Conservation (phyloP, 768 basidiomycete species). For the Tricholoma bakamatsutake region DNA sequence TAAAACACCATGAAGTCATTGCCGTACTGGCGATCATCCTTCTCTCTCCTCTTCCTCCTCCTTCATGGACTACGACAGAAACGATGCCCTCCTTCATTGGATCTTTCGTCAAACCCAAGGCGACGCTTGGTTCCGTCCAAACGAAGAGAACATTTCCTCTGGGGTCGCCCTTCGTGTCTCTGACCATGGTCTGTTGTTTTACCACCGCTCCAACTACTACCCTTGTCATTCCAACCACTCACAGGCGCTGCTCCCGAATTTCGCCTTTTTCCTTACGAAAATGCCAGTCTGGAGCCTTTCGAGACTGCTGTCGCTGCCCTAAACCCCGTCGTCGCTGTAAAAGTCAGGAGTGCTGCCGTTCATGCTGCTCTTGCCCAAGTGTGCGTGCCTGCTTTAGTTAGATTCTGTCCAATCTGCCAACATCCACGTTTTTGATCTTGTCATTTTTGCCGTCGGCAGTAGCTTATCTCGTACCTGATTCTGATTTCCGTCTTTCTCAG, state of each 20-base stretch:
- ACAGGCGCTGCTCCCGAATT: constrained; percentile 40
- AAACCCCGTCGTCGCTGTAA: constrained; percentile 80
- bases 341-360: constrained; percentile 71
- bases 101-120: constrained; percentile 76
- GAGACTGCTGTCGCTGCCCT: constrained; percentile 64
- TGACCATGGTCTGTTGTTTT: constrained; percentile 30
- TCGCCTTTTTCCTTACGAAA: constrained; percentile 83
- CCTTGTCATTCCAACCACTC: neutral
- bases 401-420: neutral
- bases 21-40: too few relatives aligned
- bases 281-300: constrained; percentile 63
- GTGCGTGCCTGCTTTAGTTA: constrained; percentile 40
- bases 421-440: neutral
- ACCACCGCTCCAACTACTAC: neutral
- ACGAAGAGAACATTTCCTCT: constrained; percentile 66
- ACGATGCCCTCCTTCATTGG: constrained; percentile 75
- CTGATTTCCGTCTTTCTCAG: constrained; percentile 24
- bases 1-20: too few relatives aligned
- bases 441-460: constrained; percentile 1
- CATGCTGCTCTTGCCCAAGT: constrained; percentile 70
- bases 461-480: constrained; percentile 20
- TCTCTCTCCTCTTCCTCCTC: neutral
- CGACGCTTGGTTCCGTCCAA: constrained; percentile 79
- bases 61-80: constrained; percentile 68
- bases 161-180: constrained; percentile 59